Conservation (phyloP, 129 eudicot genomes). For the Centaurea solstitialis region DNA sequence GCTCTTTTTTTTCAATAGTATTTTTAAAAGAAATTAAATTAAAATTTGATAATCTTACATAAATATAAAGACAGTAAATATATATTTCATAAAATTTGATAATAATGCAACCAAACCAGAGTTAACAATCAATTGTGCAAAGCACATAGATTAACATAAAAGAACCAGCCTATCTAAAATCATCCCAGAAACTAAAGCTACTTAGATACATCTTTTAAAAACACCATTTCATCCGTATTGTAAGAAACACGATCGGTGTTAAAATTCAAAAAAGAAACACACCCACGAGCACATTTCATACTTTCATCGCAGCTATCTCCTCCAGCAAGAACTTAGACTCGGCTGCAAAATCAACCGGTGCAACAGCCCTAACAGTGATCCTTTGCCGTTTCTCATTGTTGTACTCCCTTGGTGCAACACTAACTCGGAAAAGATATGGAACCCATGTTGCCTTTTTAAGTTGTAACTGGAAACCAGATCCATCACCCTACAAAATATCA, state of each 20-base stretch:
- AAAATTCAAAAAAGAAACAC: neutral
- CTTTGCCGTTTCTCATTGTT: slow-evolving; percentile 81
- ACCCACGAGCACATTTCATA: neutral
- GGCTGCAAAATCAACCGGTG: slow-evolving; percentile 77
- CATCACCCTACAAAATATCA: slow-evolving; percentile 52
- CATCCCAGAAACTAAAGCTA: neutral
- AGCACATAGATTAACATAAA: neutral
- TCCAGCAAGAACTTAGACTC: slow-evolving; percentile 73
- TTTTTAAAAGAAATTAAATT: neutral
- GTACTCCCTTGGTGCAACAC: slow-evolving; percentile 76
- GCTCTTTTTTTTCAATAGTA: too few relatives aligned
- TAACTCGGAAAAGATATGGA: slow-evolving; percentile 64
- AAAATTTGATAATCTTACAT: too few relatives aligned
- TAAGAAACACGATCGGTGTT: neutral
- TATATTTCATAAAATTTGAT: neutral
- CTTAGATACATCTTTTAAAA: slow-evolving; percentile 1
- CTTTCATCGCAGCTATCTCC: slow-evolving; percentile 66
- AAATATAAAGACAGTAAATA: neutral
- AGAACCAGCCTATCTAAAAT: slow-evolving; percentile 8
- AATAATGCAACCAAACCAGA: neutral
- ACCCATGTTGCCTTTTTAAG: slow-evolving; percentile 90
- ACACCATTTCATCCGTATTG: neutral
- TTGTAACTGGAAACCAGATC: slow-evolving; percentile 48
- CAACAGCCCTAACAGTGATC: slow-evolving; percentile 67
- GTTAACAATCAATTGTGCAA: slow-evolving; percentile 2